Percentiles rank a stretch among this genome's conserved stretches.
Conservation (phyloP, 345 rosid species). For the Crucihimalaya himalaica region DNA sequence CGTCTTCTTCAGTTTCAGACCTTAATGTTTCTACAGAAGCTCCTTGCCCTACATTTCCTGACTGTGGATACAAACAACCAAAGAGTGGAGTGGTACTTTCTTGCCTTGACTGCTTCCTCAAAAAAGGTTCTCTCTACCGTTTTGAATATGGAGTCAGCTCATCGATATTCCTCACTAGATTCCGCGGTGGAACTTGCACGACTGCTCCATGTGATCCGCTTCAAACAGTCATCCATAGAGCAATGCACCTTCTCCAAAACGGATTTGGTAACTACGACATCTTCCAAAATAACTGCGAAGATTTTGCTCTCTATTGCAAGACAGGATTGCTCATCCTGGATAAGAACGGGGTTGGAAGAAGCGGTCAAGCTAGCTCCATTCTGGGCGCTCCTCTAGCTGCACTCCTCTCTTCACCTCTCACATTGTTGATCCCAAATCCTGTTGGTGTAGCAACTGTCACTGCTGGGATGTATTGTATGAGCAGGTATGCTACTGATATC, state of each 20-base stretch:
- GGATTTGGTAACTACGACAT: constrained; percentile 93
- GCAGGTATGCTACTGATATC: constrained; percentile 91
- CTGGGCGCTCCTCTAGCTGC: constrained; percentile 95
- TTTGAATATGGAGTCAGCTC: constrained; percentile 78
- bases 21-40: constrained; percentile 47
- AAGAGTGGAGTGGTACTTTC: constrained; percentile 83
- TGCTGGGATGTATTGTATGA: constrained; percentile 95
- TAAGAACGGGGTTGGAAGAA: constrained; percentile 73
- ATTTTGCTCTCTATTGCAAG: constrained; percentile 90
- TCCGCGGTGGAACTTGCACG: constrained; percentile 93
- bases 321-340: constrained; percentile 82
- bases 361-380: constrained; percentile 82
- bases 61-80: constrained; percentile 85
- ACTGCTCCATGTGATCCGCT: constrained; percentile 69
- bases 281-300: constrained; percentile 92
- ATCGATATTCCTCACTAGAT: constrained; percentile 65
- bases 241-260: constrained; percentile 95
- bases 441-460: constrained; percentile 90
- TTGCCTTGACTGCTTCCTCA: constrained; percentile 88
- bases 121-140: constrained; percentile 74
- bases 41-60: constrained; percentile 72
- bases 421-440: constrained; percentile 88
- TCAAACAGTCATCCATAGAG: constrained; percentile 70
- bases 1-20: constrained; percentile 47
- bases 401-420: constrained; percentile 77